Conservation (phyloP, 768 basidiomycete genomes). For the Stropharia rugosoannulata region DNA sequence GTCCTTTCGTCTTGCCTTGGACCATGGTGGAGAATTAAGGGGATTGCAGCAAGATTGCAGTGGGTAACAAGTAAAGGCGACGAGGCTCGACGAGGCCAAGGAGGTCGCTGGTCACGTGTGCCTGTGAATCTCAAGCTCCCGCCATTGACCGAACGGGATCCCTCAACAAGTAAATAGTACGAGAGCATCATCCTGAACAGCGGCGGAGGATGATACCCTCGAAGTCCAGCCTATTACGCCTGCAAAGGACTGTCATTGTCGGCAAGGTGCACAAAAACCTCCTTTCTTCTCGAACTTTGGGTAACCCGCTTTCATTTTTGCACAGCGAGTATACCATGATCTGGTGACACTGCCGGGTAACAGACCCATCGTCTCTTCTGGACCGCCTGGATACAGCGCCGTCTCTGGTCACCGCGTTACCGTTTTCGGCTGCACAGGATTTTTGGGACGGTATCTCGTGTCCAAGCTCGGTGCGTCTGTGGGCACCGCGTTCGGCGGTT, state of each 20-base stretch:
- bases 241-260: conserved; percentile 49
- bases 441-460: conserved; percentile 92
- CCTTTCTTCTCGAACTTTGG: neutral
- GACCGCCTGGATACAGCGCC: conserved; percentile 82
- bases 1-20: conserved; percentile 85
- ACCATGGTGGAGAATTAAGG: conserved; percentile 50
- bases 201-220: conserved; percentile 42
- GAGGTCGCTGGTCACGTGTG: conserved; percentile 27
- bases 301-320: conserved; percentile 2
- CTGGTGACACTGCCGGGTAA: conserved; percentile 54
- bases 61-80: neutral
- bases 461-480: conserved; percentile 76
- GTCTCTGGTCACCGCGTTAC: conserved; percentile 91
- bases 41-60: neutral
- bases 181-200: conserved; percentile 15
- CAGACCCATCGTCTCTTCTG: conserved; percentile 73
- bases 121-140: conserved; percentile 28
- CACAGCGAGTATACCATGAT: conserved; percentile 76
- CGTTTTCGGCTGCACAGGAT: conserved; percentile 96
- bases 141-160: conserved; percentile 40
- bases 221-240: conserved; percentile 46
- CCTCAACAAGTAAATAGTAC: conserved; percentile 17
- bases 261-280: conserved; percentile 39
- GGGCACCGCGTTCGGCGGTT: neutral
- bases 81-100: too few species aligned